Percentiles rank a stretch among this genome's conserved stretches.
Conservation (phyloP, 2,329 filamentous ascomycete species). For the Aphanocladium album region DNA sequence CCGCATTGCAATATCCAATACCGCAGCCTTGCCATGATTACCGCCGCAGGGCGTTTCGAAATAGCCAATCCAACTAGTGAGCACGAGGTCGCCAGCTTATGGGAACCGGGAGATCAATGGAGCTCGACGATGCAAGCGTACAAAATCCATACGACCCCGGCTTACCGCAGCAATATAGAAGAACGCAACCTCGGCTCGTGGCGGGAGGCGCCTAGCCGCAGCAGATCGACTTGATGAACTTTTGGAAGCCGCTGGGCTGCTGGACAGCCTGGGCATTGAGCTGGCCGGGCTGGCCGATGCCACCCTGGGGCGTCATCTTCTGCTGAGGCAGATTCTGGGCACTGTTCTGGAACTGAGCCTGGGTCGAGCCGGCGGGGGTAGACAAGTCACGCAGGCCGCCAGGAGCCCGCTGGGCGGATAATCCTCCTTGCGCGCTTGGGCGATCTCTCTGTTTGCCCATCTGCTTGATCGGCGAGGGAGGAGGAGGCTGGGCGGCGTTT, state of each 20-base stretch:
- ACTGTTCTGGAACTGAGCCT: slow-evolving; percentile 95
- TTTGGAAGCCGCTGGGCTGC: slow-evolving; percentile 80
- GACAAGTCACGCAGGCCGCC: slow-evolving; percentile 70
- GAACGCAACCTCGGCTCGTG: slow-evolving; percentile 25
- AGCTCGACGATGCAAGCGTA: slow-evolving; percentile 1
- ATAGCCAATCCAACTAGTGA: not conserved
- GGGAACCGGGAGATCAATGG: slow-evolving; percentile 12
- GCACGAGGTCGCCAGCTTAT: not conserved
- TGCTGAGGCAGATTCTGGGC: slow-evolving; percentile 76
- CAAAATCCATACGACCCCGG: slow-evolving; percentile 16
- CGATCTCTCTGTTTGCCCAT: slow-evolving; percentile 69
- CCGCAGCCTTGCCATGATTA: not conserved
- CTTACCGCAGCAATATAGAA: slow-evolving; percentile 24
- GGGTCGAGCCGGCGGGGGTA: slow-evolving; percentile 84
- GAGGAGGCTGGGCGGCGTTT: slow-evolving; percentile 89
- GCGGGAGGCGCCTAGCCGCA: slow-evolving; percentile 58
- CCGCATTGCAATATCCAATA: slow-evolving; percentile 3
- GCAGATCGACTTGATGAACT: slow-evolving; percentile 88
- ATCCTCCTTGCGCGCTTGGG: slow-evolving; percentile 71
- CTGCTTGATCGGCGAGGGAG: slow-evolving; percentile 78
- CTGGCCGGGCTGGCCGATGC: slow-evolving; percentile 47
- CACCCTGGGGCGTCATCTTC: slow-evolving; percentile 52
- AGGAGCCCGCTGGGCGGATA: slow-evolving; percentile 68
- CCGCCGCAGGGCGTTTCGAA: not conserved
- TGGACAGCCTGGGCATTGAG: slow-evolving; percentile 56